Conservation (phyloP, 495 filamentous ascomycete species). For the Penicillium bialowiezense region DNA sequence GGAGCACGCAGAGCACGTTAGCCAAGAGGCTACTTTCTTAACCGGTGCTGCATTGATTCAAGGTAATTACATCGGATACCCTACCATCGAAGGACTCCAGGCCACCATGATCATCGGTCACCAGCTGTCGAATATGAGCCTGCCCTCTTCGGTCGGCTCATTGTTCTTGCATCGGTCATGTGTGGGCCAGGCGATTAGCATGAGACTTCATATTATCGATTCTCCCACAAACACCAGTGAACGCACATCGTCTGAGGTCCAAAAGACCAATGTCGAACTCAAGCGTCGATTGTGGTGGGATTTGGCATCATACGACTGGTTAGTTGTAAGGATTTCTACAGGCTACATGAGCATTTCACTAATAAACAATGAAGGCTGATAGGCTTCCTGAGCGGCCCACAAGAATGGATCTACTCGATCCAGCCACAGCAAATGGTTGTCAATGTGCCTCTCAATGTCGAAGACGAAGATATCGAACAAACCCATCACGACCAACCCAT, state of each 20-base stretch:
- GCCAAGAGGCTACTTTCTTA: constrained; percentile 28
- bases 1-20: constrained; percentile 24
- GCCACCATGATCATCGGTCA: constrained; percentile 41
- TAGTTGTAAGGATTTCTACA: constrained; percentile 2
- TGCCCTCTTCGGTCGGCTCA: constrained; percentile 24
- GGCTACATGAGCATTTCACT: constrained; percentile 11
- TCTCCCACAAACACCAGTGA: constrained; percentile 10
- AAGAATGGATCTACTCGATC: constrained; percentile 48
- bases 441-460: constrained; percentile 32
- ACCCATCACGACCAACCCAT: constrained; percentile 3
- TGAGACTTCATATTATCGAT: constrained; percentile 49
- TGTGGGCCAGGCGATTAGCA: constrained; percentile 36
- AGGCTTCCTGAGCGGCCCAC: constrained; percentile 42
- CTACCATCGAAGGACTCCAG: constrained; percentile 45
- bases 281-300: constrained; percentile 50
- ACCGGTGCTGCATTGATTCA: constrained; percentile 36
- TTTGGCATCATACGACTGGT: constrained; percentile 46
- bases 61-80: constrained; percentile 30
- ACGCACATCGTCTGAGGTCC: constrained; percentile 10
- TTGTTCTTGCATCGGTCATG: constrained; percentile 34
- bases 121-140: constrained; percentile 27
- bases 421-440: constrained; percentile 44
- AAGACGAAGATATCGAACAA: constrained; percentile 21
- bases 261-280: constrained; percentile 28
- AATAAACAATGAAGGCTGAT: constrained; percentile 25